Evolutionary conservation across 169 alveolate genomes (phyloP).

Genomic region (Cryptosporidium muris): DNA sequence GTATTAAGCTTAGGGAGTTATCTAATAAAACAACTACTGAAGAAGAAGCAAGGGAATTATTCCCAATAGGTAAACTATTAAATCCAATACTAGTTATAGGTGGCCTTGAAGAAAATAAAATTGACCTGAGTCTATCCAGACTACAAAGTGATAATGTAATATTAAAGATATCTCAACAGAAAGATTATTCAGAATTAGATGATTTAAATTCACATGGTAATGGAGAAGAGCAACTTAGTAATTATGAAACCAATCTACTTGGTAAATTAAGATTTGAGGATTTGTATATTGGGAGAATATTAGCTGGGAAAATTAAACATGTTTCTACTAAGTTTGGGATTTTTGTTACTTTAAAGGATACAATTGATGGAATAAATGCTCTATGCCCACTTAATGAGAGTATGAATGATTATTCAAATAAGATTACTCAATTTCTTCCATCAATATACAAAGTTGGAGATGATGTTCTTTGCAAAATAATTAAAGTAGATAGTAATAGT

Average conservation of each 20-base stretch:
- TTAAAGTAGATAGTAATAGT: constrained; percentile 15
- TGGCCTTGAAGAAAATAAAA: constrained; percentile 9
- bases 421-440: not conserved
- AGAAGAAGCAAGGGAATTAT: constrained; percentile 24
- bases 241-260: not conserved
- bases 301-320: constrained; percentile 26
- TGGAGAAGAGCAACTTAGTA: not conserved
- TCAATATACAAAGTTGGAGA: constrained; percentile 35
- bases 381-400: constrained; percentile 26
- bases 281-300: constrained; percentile 47
- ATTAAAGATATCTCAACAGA: constrained; percentile 37
- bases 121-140: constrained; percentile 55
- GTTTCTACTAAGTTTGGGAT: constrained; percentile 33
- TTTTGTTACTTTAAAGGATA: constrained; percentile 30
- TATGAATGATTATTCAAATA: constrained; percentile 4
- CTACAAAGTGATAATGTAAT: constrained; percentile 40
- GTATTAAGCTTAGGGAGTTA: constrained; percentile 61
- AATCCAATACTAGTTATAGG: constrained; percentile 18
- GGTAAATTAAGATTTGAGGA: constrained; percentile 29
- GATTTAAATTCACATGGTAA: not conserved
- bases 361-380: constrained; percentile 8
- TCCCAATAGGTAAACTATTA: constrained; percentile 23
- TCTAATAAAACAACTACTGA: constrained; percentile 34
- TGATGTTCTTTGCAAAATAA: constrained; percentile 34
- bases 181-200: not conserved